A percentile compares a stretch with the other conserved stretches of the same genome.
Conservation (phyloP, 2,329 filamentous ascomycete species). For the Pseudocercospora fijiensis region DNA sequence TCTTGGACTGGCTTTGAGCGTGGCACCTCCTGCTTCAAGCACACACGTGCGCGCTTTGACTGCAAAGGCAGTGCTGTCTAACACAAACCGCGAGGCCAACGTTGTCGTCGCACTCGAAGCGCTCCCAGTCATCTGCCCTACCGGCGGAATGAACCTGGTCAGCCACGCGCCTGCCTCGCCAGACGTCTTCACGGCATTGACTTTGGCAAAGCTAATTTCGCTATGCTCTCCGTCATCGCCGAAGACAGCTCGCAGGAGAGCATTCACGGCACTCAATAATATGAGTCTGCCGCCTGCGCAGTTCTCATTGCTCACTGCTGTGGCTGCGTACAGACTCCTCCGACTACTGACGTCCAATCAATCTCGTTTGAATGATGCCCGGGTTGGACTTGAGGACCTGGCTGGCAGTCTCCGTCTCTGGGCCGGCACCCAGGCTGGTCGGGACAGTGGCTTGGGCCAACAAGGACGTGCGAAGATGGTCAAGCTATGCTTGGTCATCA, state of each 20-base stretch:
- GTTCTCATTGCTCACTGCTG: conserved; percentile 49
- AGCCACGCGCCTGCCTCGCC: conserved; percentile 57
- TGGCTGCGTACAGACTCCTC: conserved; percentile 47
- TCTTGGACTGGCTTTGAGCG: conserved; percentile 67
- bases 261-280: conserved; percentile 43
- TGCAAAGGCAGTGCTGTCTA: conserved; percentile 59
- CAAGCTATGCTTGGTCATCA: conserved; percentile 44
- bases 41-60: conserved; percentile 61
- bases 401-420: conserved; percentile 48
- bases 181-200: conserved; percentile 58
- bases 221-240: conserved; percentile 37
- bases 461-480: conserved; percentile 43
- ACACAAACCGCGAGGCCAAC: conserved; percentile 51
- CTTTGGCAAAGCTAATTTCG: conserved; percentile 59
- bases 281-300: conserved; percentile 42
- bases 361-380: conserved; percentile 34
- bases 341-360: conserved; percentile 38
- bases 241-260: conserved; percentile 39
- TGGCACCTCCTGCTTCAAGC: conserved; percentile 75
- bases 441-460: conserved; percentile 42
- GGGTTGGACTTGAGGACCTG: conserved; percentile 45
- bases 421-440: conserved; percentile 47
- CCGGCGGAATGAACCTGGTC: conserved; percentile 46
- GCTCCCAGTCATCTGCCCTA: conserved; percentile 43
- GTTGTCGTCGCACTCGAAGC: conserved; percentile 56